Percentiles rank a stretch among this genome's conserved stretches.
Evolutionary conservation across 768 basidiomycete genomes (phyloP).

Genomic region (Kwoniella heveanensis): DNA sequence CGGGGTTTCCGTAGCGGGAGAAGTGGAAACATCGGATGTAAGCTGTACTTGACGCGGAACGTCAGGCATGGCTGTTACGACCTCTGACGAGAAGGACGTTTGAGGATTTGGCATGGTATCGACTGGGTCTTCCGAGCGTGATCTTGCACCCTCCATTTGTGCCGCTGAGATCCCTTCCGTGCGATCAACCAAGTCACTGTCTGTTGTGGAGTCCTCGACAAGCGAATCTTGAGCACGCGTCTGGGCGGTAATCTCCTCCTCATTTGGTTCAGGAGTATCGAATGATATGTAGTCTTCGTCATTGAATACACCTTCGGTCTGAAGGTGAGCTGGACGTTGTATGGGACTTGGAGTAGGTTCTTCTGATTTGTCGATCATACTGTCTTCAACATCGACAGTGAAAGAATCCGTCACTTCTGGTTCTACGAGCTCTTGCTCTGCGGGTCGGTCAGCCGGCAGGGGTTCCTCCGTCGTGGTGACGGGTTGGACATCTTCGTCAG

Average conservation of each 20-base stretch:
- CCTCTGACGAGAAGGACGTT: background rate
- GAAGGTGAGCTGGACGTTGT: background rate
- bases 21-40: slow-evolving; percentile 5
- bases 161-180: too few relatives aligned
- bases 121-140: background rate
- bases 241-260: background rate
- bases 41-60: background rate
- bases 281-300: slow-evolving; percentile 17
- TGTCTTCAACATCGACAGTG: slow-evolving; percentile 11
- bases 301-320: background rate
- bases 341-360: slow-evolving; percentile 18
- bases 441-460: background rate
- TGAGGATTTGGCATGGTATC: slow-evolving; percentile 5
- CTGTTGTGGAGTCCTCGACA: background rate
- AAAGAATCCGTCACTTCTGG: slow-evolving; percentile 8
- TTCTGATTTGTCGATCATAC: background rate
- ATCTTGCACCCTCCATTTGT: too few relatives aligned
- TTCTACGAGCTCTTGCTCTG: background rate
- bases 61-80: slow-evolving; percentile 1
- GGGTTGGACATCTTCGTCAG: background rate
- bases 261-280: slow-evolving; percentile 1
- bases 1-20: slow-evolving; percentile 9
- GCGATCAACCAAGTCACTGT: too few relatives aligned
- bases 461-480: background rate
- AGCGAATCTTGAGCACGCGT: background rate